Evolutionary conservation across 2,329 filamentous ascomycete genomes (phyloP), one percentile per base, ranked within the genome.

Genomic region (Didymella pinodella): DNA sequence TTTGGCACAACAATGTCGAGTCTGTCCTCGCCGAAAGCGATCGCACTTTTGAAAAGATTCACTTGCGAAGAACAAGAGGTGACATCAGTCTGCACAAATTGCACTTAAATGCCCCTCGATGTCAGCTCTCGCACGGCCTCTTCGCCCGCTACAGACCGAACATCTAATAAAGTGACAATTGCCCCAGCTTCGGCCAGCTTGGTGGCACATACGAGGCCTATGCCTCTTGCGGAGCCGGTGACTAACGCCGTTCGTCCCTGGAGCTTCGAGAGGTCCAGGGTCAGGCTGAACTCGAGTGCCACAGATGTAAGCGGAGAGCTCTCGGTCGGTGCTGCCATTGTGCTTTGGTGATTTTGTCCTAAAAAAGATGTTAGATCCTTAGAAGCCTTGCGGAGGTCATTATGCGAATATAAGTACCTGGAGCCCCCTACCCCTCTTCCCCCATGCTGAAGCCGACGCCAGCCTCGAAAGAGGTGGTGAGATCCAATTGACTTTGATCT

Each of bases 21-120:
- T 11, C 54, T 69, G 7, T 59, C 65, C 0, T 64, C 58, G 4
- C 70, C 70, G 22, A 69, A 72, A 1, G 36, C 11, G 14, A 75
- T 61, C 1, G 74, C 72, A 3, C 60, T 64, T 40, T 74, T 69
- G 64, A 77, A 77, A 41, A 75, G 66, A 2, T 49, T 49, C 14
- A 68, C 58, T 50, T 75, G 73, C 7, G 68, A 66, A 7, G 59
- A 45, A 52, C 72, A 76, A 6, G 66, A 67, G 4, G 65, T 67
- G 7, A 77, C 72, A 55, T 78, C 70, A 48, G 69, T 70, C 31
- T 61, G 54, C 8, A 71, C 69, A 44, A 76, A 77, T 20, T 71
- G 67, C 4, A 73, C 71, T 2, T 58, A 64, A 48, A 54, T 48
- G 2, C 68, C 67, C 34, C 61, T 59, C 18, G 54, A 55, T 11